Percentiles rank a stretch among this genome's conserved stretches.
Evolutionary conservation across 768 basidiomycete genomes (phyloP).

Genomic region (Pleurotus djamor): DNA sequence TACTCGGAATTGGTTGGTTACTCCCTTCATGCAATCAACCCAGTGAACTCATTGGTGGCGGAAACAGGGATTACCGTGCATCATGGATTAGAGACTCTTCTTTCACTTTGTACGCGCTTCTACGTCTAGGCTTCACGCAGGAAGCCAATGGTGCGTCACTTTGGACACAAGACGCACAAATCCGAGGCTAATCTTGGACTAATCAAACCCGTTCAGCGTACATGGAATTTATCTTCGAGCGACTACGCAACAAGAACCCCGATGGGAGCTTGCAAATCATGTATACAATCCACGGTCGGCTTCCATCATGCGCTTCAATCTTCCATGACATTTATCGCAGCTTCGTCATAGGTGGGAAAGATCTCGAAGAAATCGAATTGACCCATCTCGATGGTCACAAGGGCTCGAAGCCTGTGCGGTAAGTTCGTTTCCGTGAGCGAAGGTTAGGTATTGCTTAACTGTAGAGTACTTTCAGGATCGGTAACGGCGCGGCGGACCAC

Average conservation of each 20-base stretch:
- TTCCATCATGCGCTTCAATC: background rate
- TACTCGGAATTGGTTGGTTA: conserved; percentile 74
- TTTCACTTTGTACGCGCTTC: conserved; percentile 93
- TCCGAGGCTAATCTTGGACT: background rate
- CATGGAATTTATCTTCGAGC: conserved; percentile 88
- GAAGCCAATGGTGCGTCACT: conserved; percentile 76
- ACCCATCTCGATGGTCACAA: conserved; percentile 87
- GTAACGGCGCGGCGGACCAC: conserved; percentile 95
- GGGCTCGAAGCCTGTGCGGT: conserved; percentile 79
- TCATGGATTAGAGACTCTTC: conserved; percentile 96
- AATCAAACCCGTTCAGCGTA: conserved; percentile 51
- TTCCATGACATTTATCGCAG: background rate
- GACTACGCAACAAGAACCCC: conserved; percentile 78
- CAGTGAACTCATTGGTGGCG: background rate
- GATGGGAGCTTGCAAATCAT: conserved; percentile 96
- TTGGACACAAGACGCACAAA: background rate
- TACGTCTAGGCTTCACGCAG: conserved; percentile 90
- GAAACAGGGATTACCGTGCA: conserved; percentile 36
- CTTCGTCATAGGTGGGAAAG: conserved; percentile 54
- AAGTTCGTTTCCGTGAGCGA: conserved; percentile 7
- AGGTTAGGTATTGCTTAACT: background rate
- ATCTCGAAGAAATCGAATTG: conserved; percentile 83
- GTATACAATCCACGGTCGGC: conserved; percentile 89
- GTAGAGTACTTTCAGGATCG: conserved; percentile 48
- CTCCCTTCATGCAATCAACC: background rate